phyloP scores from a whole-genome alignment of 805 yeast species.

The Tetrapisispora arboricola region DNA sequence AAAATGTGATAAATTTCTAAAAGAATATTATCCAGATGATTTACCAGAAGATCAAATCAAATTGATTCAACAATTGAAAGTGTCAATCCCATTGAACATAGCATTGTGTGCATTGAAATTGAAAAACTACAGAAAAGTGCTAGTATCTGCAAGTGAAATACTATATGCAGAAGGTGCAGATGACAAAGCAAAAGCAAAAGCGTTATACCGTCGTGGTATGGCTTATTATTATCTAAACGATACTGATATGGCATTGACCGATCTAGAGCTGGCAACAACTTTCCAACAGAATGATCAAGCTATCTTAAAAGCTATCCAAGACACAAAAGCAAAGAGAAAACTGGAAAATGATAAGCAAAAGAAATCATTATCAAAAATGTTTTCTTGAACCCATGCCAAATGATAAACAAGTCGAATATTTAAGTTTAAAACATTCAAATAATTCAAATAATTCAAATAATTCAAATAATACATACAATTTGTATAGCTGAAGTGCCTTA shows the following conservation, averaged over 20 bases:
- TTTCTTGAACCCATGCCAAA: no score
- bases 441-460: no score
- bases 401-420: no score
- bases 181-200: slow-evolving; percentile 70
- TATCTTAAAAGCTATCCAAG: slow-evolving; percentile 51
- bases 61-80: slow-evolving; percentile 43
- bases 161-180: slow-evolving; percentile 48
- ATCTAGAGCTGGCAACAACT: slow-evolving; percentile 54
- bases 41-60: slow-evolving; percentile 44
- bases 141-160: slow-evolving; percentile 56
- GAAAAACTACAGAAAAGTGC: slow-evolving; percentile 42
- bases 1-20: slow-evolving; percentile 61
- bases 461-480: neutral
- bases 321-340: slow-evolving; percentile 43
- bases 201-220: slow-evolving; percentile 73
- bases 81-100: slow-evolving; percentile 59
- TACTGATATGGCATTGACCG: slow-evolving; percentile 57
- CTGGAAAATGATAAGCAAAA: slow-evolving; percentile 56
- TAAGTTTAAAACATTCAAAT: no score
- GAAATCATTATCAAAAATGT: slow-evolving; percentile 66
- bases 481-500: no score
- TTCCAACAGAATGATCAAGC: slow-evolving; percentile 65
- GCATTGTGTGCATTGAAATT: slow-evolving; percentile 65
- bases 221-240: slow-evolving; percentile 57
- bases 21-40: slow-evolving; percentile 54